Evolutionary conservation across 495 filamentous ascomycete species (phyloP).

Genomic region (Neurospora africana): DNA sequence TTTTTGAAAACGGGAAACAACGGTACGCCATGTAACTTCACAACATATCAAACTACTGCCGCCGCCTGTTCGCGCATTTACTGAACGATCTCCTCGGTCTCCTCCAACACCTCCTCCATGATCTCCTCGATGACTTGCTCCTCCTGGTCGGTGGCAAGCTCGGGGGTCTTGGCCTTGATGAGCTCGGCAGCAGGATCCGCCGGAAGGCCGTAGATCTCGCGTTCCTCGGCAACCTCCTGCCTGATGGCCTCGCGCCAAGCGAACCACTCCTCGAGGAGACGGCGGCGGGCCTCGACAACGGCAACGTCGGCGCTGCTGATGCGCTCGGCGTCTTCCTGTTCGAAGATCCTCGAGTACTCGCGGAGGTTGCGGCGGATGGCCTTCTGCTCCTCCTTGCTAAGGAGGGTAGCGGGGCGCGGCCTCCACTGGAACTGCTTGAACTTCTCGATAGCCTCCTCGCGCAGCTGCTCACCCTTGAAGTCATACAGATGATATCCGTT

Average conservation of each 20-base stretch:
- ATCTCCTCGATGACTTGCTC: slow-evolving; percentile 75
- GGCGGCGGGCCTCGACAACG: slow-evolving; percentile 77
- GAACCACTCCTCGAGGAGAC: slow-evolving; percentile 79
- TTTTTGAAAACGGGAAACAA: neutral
- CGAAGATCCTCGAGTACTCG: slow-evolving; percentile 89
- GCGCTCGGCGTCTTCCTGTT: slow-evolving; percentile 86
- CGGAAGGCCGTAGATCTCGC: slow-evolving; percentile 54
- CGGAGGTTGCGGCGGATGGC: slow-evolving; percentile 94
- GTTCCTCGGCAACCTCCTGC: slow-evolving; percentile 63
- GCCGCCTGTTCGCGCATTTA: slow-evolving; percentile 5
- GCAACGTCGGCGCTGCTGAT: slow-evolving; percentile 87
- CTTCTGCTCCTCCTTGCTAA: slow-evolving; percentile 92
- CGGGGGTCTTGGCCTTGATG: slow-evolving; percentile 34
- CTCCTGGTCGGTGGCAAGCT: slow-evolving; percentile 46
- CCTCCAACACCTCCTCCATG: slow-evolving; percentile 89
- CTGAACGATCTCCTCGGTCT: slow-evolving; percentile 64
- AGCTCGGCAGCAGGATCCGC: slow-evolving; percentile 50
- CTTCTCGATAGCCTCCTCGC: slow-evolving; percentile 87
- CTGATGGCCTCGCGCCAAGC: slow-evolving; percentile 71
- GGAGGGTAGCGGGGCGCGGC: slow-evolving; percentile 77
- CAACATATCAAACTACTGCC: neutral
- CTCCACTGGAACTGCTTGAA: slow-evolving; percentile 98
- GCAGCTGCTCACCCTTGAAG: slow-evolving; percentile 80
- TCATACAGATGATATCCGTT: slow-evolving; percentile 98
- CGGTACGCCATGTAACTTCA: neutral